phyloP scores from a whole-genome alignment of 1,284 basidiomycete species.

The Austropuccinia psidii region DNA sequence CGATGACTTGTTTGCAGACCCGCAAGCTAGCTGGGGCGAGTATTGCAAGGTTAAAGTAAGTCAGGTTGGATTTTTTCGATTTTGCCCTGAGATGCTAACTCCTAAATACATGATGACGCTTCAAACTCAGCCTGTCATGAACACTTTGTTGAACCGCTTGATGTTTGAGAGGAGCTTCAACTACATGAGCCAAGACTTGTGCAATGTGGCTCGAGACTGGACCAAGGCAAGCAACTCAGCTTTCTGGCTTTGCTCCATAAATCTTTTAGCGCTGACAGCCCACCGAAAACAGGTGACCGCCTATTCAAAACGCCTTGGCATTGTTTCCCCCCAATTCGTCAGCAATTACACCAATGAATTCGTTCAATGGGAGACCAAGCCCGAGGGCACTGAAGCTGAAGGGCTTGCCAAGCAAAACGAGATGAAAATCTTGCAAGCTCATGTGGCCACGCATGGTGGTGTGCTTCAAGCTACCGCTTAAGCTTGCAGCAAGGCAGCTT shows the following conservation, averaged over 20 bases:
- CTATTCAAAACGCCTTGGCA: slow-evolving; percentile 49
- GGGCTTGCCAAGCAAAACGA: slow-evolving; percentile 34
- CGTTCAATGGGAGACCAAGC: slow-evolving; percentile 29
- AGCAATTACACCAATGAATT: slow-evolving; percentile 48
- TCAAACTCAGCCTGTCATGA: slow-evolving; percentile 44
- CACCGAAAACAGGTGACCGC: slow-evolving; percentile 44
- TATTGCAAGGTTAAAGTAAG: slow-evolving; percentile 46
- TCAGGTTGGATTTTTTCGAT: background rate
- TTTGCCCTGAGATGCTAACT: too few species aligned
- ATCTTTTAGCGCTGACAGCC: background rate
- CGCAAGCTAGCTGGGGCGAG: slow-evolving; percentile 47
- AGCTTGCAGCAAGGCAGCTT: too few species aligned
- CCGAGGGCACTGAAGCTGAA: slow-evolving; percentile 29
- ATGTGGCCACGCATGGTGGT: slow-evolving; percentile 30
- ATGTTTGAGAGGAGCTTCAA: slow-evolving; percentile 47
- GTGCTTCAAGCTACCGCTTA: slow-evolving; percentile 16
- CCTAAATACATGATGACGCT: too few species aligned
- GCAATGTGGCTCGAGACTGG: slow-evolving; percentile 44
- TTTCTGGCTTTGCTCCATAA: background rate
- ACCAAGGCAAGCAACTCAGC: slow-evolving; percentile 39
- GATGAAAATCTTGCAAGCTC: slow-evolving; percentile 24
- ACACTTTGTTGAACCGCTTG: slow-evolving; percentile 44
- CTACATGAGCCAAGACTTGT: slow-evolving; percentile 47
- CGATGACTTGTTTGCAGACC: slow-evolving; percentile 46
- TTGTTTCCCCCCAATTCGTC: slow-evolving; percentile 46